Conservation (phyloP, 179 eudicot genomes). For the Beta corolliflora region DNA sequence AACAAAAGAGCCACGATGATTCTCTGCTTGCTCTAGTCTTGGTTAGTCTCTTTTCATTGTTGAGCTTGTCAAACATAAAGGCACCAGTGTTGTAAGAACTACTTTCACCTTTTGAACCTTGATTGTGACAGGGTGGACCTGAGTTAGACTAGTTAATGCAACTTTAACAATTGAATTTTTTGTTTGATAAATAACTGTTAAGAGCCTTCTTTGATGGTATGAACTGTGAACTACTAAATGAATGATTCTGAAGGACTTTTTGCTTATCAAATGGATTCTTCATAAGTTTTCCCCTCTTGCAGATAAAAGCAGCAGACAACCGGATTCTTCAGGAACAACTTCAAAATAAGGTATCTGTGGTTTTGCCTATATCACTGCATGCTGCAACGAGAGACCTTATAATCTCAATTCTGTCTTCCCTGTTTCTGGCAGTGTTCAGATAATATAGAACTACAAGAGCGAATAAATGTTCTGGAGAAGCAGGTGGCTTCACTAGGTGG, state of each 20-base stretch:
- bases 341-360: conserved; percentile 66
- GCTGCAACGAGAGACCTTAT: neutral
- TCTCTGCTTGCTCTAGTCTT: neutral
- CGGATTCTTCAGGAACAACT: conserved; percentile 96
- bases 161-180: neutral
- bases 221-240: neutral
- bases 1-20: neutral
- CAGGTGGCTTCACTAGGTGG: conserved; percentile 52
- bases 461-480: conserved; percentile 59
- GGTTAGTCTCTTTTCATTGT: neutral
- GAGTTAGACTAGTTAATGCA: neutral
- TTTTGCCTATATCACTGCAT: neutral
- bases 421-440: conserved; percentile 62
- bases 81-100: neutral
- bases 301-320: conserved; percentile 95
- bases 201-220: neutral
- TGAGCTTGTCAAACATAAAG: neutral
- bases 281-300: conserved; percentile 20
- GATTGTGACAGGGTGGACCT: neutral
- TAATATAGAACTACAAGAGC: conserved; percentile 69
- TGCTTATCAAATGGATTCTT: neutral
- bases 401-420: conserved; percentile 9
- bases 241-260: neutral
- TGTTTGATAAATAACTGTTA: neutral
- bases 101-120: neutral